Base-by-base conservation (phyloP, 192 early-diverging fungal species). In the Backusella liffmaniae region DNA sequence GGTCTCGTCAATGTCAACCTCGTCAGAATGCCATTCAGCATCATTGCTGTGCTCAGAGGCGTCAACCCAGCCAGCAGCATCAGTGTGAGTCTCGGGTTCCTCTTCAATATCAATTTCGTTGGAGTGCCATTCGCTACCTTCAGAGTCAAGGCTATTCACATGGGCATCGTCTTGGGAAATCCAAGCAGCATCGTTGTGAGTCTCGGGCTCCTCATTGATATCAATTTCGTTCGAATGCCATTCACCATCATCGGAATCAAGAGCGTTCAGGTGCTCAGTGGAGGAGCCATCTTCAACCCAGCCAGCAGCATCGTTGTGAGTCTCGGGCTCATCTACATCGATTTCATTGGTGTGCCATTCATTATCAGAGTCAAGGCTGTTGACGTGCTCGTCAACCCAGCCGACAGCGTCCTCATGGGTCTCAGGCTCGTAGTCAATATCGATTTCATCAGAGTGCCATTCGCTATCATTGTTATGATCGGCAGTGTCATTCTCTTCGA, bases 201-300 rank as follows among this genome's bases (percentile, higher is more conserved):
- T 23, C 30, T 39, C 35, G n/a, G 32, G n/a, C 4, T 4, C 41
- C 37, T 41, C 18, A 6, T 30, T 23, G 10, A 29, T 44, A 71
- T 71, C 70, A 18, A 71, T 30, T 8, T 71, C 70, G 12, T 71
- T 41, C 13, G 70, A 32, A 6, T 71, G 41, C 70, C 70, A 71
- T 39, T 70, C 68, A n/a, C 13, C n/a, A 15, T 26, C 29, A 7
- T 71, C 5, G 7, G 34, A n/a, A 13, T 23, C 13, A 10, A 7
- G 56, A 12, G 10, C 56, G 23, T 26, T 26, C 9, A 12, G 29
- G 23, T 62, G 23, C 0, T 62, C 23, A 26, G 46, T 18, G 2
- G 46, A 39, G 37, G 16, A 49, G 16, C 0, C 15, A 21, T 68
- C 35, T 5, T 53, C 23, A 59, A 26, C 9, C 67, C 36, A 39